Evolutionary conservation across 176 grass and related monocot genomes (phyloP).

Genomic region (Oryza meyeriana): DNA sequence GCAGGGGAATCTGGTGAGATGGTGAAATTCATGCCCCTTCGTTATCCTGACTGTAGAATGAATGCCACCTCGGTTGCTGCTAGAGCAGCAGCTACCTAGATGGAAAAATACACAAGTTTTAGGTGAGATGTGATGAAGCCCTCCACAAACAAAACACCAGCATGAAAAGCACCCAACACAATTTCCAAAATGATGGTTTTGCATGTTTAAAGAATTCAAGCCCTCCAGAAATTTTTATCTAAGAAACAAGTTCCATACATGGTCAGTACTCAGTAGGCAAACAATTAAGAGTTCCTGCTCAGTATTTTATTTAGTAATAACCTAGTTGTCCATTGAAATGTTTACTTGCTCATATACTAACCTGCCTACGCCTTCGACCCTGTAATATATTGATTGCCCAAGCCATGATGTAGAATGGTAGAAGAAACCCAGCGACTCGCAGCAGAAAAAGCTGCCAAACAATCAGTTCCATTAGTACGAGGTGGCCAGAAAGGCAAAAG

Average conservation of each 20-base stretch:
- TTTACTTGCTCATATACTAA: slow-evolving; percentile 28
- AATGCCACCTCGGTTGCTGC: slow-evolving; percentile 90
- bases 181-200: not conserved
- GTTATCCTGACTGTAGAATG: slow-evolving; percentile 85
- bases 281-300: not conserved
- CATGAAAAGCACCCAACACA: not conserved
- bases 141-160: slow-evolving; percentile 1
- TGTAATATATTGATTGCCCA: slow-evolving; percentile 93
- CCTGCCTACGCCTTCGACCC: slow-evolving; percentile 69
- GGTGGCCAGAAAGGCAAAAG: not conserved
- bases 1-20: slow-evolving; percentile 80
- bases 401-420: slow-evolving; percentile 93
- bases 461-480: not conserved
- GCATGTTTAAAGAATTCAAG: not conserved
- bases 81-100: slow-evolving; percentile 66
- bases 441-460: slow-evolving; percentile 78
- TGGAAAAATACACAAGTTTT: not conserved
- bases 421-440: slow-evolving; percentile 70
- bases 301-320: not conserved
- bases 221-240: not conserved
- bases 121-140: not conserved
- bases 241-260: no score
- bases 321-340: not conserved
- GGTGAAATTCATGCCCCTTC: slow-evolving; percentile 79
- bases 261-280: no score